phyloP scores from a whole-genome alignment of 768 basidiomycete genomes.

The Xanthoconium stramineum region DNA sequence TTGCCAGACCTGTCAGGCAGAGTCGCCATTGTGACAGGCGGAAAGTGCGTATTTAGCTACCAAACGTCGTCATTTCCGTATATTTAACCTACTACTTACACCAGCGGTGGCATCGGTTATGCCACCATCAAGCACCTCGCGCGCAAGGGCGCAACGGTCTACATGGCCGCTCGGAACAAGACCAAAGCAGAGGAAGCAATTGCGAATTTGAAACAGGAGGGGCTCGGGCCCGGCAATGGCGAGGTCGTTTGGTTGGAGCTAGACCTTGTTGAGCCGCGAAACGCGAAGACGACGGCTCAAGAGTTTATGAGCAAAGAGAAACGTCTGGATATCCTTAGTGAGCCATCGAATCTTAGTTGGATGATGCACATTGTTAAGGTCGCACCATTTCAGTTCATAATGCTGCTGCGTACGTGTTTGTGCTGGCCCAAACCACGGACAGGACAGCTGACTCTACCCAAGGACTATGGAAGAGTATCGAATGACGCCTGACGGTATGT shows the following conservation, averaged over 20 bases:
- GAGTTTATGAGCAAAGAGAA: conserved; percentile 48
- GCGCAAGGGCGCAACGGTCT: conserved; percentile 54
- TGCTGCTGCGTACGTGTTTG: conserved; percentile 42
- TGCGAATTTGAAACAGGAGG: conserved; percentile 41
- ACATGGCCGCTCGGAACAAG: conserved; percentile 52
- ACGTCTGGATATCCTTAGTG: conserved; percentile 54
- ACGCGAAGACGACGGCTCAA: conserved; percentile 46
- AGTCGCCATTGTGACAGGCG: conserved; percentile 56
- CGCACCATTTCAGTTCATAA: conserved; percentile 46
- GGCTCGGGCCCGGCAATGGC: conserved; percentile 43
- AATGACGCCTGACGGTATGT: conserved; percentile 29
- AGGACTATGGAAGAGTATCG: conserved; percentile 22
- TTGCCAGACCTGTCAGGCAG: conserved; percentile 34
- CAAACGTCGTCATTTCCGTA: no score
- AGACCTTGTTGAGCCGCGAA: conserved; percentile 47
- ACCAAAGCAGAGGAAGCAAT: conserved; percentile 46
- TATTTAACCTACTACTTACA: not conserved
- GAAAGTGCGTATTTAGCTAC: conserved; percentile 38
- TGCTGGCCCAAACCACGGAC: not conserved
- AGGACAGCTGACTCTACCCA: conserved; percentile 5
- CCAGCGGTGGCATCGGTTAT: conserved; percentile 49
- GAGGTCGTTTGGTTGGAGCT: conserved; percentile 48
- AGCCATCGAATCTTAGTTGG: conserved; percentile 1
- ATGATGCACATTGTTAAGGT: not conserved
- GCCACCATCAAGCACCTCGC: conserved; percentile 51